Evolutionary conservation across 495 filamentous ascomycete species (phyloP).

Genomic region (Xylaria bambusicola): DNA sequence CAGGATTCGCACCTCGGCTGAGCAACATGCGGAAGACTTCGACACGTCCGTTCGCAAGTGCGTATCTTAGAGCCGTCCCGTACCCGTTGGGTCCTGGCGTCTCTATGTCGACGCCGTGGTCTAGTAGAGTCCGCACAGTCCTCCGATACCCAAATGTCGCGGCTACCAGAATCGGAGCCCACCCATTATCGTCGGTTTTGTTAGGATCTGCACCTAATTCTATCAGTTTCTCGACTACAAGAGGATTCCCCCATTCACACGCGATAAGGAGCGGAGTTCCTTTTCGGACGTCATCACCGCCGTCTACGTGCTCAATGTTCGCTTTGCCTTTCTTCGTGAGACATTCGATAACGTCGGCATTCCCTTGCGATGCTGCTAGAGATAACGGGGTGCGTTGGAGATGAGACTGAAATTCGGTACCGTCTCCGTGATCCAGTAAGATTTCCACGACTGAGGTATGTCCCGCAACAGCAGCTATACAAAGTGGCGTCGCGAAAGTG

Average conservation of each 20-base stretch:
- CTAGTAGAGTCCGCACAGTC: conserved; percentile 10
- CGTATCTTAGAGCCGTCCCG: background rate
- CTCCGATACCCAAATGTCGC: background rate
- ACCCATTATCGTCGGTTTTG: background rate
- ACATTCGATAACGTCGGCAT: background rate
- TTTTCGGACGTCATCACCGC: background rate
- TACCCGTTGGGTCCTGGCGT: conserved; percentile 6
- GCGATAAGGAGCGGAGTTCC: background rate
- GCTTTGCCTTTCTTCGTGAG: background rate
- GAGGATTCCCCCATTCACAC: background rate
- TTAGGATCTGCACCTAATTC: background rate
- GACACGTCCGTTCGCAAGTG: background rate
- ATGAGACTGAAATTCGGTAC: background rate
- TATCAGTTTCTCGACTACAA: background rate
- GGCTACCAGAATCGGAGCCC: background rate
- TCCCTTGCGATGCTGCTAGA: background rate
- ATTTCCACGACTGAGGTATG: background rate
- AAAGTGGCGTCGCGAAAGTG: background rate
- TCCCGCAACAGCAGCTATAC: background rate
- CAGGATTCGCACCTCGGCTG: background rate
- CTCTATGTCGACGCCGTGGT: conserved; percentile 19
- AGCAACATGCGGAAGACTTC: conserved; percentile 1
- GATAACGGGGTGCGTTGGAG: background rate
- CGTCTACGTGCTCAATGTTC: background rate
- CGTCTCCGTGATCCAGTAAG: background rate